A percentile compares a stretch with the other conserved stretches of the same genome.
Evolutionary conservation across 2,329 filamentous ascomycete genomes (phyloP).

Genomic region (Penicillium sp.): DNA sequence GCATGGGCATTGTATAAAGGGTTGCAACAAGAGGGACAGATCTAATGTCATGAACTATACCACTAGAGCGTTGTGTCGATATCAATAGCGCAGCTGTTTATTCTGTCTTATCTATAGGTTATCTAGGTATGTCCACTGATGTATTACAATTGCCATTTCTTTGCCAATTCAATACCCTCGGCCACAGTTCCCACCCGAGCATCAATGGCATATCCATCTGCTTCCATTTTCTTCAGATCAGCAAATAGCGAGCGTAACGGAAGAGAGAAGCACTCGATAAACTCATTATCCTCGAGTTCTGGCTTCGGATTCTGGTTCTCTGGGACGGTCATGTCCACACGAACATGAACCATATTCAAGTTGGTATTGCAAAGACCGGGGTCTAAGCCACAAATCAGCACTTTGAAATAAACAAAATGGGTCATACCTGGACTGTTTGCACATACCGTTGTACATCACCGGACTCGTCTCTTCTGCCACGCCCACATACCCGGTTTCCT

Average conservation of each 20-base stretch:
- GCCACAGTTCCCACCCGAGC: slow-evolving; percentile 70
- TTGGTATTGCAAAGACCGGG: slow-evolving; percentile 48
- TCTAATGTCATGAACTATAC: slow-evolving; percentile 26
- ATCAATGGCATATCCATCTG: slow-evolving; percentile 70
- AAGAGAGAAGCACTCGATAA: slow-evolving; percentile 71
- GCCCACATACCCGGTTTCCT: slow-evolving; percentile 59
- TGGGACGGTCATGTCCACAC: slow-evolving; percentile 61
- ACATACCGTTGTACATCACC: slow-evolving; percentile 43
- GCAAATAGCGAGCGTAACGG: slow-evolving; percentile 59
- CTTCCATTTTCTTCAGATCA: slow-evolving; percentile 61
- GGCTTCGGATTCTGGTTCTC: slow-evolving; percentile 65
- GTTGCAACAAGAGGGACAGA: slow-evolving; percentile 44
- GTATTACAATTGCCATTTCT: slow-evolving; percentile 31
- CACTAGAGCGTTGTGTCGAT: too few species aligned
- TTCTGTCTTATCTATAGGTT: too few species aligned
- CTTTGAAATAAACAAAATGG: neutral
- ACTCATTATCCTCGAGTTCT: slow-evolving; percentile 70
- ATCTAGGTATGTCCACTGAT: neutral
- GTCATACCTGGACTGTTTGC: too few species aligned
- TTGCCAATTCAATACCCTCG: slow-evolving; percentile 69
- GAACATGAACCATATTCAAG: slow-evolving; percentile 59
- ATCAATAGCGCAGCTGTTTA: neutral
- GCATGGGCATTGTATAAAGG: slow-evolving; percentile 53
- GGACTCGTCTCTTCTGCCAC: slow-evolving; percentile 39
- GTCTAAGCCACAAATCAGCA: slow-evolving; percentile 26